Percentiles rank a stretch among this genome's conserved stretches.
Evolutionary conservation across 148 eudicot species (phyloP).

Genomic region (Heliamphora exappendiculata): DNA sequence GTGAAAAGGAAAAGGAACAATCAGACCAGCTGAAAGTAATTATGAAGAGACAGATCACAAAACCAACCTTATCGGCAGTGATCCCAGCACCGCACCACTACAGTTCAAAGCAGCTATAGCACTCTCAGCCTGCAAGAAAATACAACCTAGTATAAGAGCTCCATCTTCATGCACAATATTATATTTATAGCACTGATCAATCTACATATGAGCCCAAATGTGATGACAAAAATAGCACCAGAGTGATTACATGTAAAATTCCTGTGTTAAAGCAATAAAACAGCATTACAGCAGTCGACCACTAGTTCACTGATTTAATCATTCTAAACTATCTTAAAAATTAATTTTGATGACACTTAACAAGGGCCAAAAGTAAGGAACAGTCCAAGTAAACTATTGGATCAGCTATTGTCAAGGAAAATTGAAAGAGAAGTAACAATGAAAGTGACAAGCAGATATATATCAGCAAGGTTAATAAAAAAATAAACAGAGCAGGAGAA

Average conservation of each 20-base stretch:
- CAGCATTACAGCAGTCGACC: neutral
- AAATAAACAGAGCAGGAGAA: neutral
- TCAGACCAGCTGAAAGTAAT: neutral
- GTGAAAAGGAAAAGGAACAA: neutral
- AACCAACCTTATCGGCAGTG: slow-evolving; percentile 61
- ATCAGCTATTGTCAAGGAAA: neutral
- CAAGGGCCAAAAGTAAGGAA: neutral
- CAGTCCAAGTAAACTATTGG: neutral
- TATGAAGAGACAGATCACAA: neutral
- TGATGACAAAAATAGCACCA: neutral
- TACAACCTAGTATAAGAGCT: neutral
- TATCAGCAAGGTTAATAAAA: neutral
- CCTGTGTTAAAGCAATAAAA: neutral
- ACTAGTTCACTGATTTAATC: neutral
- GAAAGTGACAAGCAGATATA: neutral
- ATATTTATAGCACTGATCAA: neutral
- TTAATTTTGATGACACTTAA: neutral
- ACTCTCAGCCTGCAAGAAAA: slow-evolving; percentile 62
- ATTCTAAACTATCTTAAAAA: neutral
- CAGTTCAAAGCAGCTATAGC: slow-evolving; percentile 74
- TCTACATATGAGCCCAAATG: neutral
- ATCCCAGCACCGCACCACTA: slow-evolving; percentile 58
- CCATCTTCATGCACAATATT: neutral
- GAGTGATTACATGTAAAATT: neutral
- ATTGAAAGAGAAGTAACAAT: neutral